Evolutionary conservation across 148 eudicot genomes (phyloP), one percentile per base, ranked within the genome.

Genomic region (Fagopyrum esculentum): DNA sequence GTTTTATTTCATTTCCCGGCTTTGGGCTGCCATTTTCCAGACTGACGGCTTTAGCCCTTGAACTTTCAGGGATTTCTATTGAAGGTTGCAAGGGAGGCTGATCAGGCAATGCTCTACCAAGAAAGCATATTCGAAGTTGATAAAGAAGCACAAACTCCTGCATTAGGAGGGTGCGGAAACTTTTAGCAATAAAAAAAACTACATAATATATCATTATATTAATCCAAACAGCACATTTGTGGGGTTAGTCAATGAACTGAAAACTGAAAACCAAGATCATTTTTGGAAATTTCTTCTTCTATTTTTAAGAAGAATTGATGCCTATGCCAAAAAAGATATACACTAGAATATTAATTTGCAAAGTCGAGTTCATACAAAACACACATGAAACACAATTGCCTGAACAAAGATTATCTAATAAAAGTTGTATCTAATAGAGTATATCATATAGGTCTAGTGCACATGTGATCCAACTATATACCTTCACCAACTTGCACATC

Each of bases 111-210:
- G 82, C 71, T 89, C 83, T 87, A 72, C 99, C 99, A 66, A 78
- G 82, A 43, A 89, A 90, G 84, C 92, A 92, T 51, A 83, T 76
- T 72, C 76, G 96, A 75, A 95, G 88, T 82, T 95, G 99, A 86
- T 84, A 88, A 73, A 89, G 89, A 69, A 95, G 91, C 47, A 92
- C 93, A 85, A 95, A 87, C 70, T 85, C 94, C 99, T 95, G 82
- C 43, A 30, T 66, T 46, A 66, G 47, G 43, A 66, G 19, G 71
- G 6, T 15, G 30, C 15, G 47, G 46, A 40, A 63, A 66, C 5
- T 3, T 10, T 66, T 35, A 66, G 46, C 19, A 35, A 13, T 12
- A 66, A 40, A 66, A 43, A 13, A 66, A 9, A 22, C 26, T 35
- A 35, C 45, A 43, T 12, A 35, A 11, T 30, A 5, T 40, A 40